Base-by-base conservation (phyloP, 2,329 filamentous ascomycete genomes). In the Arthroderma uncinatum region DNA sequence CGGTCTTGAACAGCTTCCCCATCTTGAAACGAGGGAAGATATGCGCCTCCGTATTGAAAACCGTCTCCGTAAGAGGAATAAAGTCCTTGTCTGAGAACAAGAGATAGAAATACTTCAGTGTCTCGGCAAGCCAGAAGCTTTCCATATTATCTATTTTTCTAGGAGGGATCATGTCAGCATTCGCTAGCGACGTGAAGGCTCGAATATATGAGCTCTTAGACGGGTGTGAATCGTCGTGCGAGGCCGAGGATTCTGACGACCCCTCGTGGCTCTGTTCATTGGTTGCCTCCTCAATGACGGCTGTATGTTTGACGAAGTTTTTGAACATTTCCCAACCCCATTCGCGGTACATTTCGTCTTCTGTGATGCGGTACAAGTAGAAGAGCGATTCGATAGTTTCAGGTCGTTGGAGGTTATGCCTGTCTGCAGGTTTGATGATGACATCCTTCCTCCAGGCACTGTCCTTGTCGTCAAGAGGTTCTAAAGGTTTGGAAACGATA, bases 291-390 rank as follows among this genome's bases (percentile, higher is more conserved):
- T 91, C 85, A 44, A 82, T 78, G 1, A 95, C 86, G 5, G 86
- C 82, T 0, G 89, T 95, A 71, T 95, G 81, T 66, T 89, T 85
- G 71, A 92, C 79, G 69, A 98, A 98, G 0, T 86, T 84, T 69
- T 89, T 84, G 75, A 98, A 98, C 85, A 98, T 97, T 64, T 95
- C 86, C 93, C 93, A 98, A 12, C 93, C 93, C 92, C 92, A 97
- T 66, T 96, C 84, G 25, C 93, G 82, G 72, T 98, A 98, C 62
- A 83, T 85, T 39, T 82, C 77, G 61, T 98, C 91, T 25, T 87
- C 89, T 0, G 93, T 98, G 70, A 98, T 95, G 61, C 93, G 85
- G 87, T 92, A 98, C 90, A 98, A 95, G 75, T 97, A 95, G 67
- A 98, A 91, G 60, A 98, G 76, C 59, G 85, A 91, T 75, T 98